Conservation (phyloP, 805 yeast species). For the Brettanomyces nanus region DNA sequence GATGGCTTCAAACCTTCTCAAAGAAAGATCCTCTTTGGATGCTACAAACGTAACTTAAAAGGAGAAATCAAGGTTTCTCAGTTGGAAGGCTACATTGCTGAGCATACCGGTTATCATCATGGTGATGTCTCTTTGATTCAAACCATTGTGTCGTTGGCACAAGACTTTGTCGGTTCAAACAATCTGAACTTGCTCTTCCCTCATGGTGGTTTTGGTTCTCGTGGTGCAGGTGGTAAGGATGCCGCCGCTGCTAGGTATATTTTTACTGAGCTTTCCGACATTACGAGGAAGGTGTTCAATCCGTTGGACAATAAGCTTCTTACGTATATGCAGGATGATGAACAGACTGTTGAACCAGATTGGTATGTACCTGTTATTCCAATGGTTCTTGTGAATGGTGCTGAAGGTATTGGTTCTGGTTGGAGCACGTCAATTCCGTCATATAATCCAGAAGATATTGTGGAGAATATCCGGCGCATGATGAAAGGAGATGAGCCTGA, state of each 20-base stretch:
- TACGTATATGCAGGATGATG: conserved; percentile 84
- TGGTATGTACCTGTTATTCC: conserved; percentile 95
- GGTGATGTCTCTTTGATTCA: conserved; percentile 85
- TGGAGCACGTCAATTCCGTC: conserved; percentile 95
- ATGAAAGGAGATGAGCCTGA: conserved; percentile 64
- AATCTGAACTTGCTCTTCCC: conserved; percentile 81
- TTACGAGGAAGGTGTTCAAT: conserved; percentile 72
- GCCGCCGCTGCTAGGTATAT: conserved; percentile 98
- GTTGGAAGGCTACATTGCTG: conserved; percentile 83
- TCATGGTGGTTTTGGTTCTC: conserved; percentile 92
- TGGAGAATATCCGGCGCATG: conserved; percentile 60
- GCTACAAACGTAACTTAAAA: conserved; percentile 70
- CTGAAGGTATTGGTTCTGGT: conserved; percentile 98
- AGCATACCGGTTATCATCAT: conserved; percentile 89
- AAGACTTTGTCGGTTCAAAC: conserved; percentile 88
- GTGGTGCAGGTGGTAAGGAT: conserved; percentile 97
- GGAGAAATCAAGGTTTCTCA: conserved; percentile 85
- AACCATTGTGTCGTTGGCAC: conserved; percentile 91
- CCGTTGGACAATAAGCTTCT: conserved; percentile 73
- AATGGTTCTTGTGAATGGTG: conserved; percentile 89
- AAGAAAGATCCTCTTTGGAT: conserved; percentile 84
- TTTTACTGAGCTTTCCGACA: conserved; percentile 70
- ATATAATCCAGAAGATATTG: conserved; percentile 80
- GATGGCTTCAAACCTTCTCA: conserved; percentile 98
- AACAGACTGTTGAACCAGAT: conserved; percentile 87